These are phyloP conservation scores for Arctostaphylos glauca DNA, from an alignment of 148 eudicot genomes.

Conservation along the genomic window DNA sequence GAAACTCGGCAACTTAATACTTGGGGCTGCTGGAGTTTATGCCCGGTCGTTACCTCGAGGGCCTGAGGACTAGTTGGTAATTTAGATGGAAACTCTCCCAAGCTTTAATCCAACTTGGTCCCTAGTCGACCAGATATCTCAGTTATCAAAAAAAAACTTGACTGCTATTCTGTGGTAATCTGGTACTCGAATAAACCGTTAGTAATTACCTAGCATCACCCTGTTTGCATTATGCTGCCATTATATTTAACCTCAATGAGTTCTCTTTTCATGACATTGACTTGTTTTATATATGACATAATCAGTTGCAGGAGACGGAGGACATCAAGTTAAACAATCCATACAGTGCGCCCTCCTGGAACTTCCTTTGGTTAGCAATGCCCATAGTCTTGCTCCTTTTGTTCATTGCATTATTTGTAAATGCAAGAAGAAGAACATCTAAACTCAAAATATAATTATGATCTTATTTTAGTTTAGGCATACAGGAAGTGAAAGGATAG, in stretches of 20 bases:
- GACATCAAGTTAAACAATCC: conserved; percentile 24
- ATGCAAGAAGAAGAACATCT: conserved; percentile 9
- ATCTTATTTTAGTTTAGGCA: background rate
- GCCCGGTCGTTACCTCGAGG: no score
- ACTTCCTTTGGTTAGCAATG: conserved; percentile 27
- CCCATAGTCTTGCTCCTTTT: conserved; percentile 3
- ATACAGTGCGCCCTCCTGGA: conserved; percentile 37
- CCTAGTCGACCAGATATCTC: no score
- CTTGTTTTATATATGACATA: conserved; percentile 1
- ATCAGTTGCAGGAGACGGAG: conserved; percentile 47
- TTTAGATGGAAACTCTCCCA: no score
- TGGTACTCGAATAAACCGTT: background rate
- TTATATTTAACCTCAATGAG: background rate
- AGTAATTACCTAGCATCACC: background rate
- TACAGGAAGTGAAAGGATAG: background rate
- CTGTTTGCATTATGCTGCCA: background rate
- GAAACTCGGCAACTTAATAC: no score
- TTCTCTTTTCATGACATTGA: background rate
- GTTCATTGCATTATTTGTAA: conserved; percentile 11
- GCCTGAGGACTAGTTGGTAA: no score
- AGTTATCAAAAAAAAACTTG: no score
- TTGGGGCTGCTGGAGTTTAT: no score
- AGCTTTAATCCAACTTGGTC: no score
- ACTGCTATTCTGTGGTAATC: background rate
- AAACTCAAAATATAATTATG: conserved; percentile 12